These are phyloP conservation scores for Sclerotinia glacialis DNA, from an alignment of 2,329 filamentous ascomycete genomes.

Conservation along the genomic window DNA sequence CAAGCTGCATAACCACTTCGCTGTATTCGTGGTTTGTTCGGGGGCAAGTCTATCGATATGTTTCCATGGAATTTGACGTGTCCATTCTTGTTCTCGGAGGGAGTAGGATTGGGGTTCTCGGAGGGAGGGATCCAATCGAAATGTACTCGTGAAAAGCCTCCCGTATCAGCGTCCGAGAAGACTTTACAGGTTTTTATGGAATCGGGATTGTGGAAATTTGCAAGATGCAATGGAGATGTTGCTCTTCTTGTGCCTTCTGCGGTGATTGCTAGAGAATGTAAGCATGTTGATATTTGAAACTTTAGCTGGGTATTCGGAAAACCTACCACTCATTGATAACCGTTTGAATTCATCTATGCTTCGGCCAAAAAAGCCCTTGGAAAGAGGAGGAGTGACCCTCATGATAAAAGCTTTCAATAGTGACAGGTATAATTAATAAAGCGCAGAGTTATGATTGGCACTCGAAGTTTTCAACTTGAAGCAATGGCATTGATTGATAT, in stretches of 20 bases:
- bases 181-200: slow-evolving; percentile 60
- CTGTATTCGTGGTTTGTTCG: slow-evolving; percentile 68
- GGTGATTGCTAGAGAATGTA: slow-evolving; percentile 54
- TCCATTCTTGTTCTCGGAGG: slow-evolving; percentile 42
- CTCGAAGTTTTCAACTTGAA: not conserved
- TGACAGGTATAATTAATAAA: slow-evolving; percentile 1
- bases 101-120: slow-evolving; percentile 26
- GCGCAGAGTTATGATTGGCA: not conserved
- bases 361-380: slow-evolving; percentile 55
- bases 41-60: slow-evolving; percentile 83
- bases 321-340: slow-evolving; percentile 53
- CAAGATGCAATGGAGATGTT: slow-evolving; percentile 60
- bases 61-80: slow-evolving; percentile 82
- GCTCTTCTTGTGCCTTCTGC: slow-evolving; percentile 67
- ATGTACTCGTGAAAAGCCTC: slow-evolving; percentile 74
- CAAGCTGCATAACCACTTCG: slow-evolving; percentile 87
- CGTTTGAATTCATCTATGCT: slow-evolving; percentile 60
- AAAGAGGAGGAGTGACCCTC: slow-evolving; percentile 47
- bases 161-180: slow-evolving; percentile 84
- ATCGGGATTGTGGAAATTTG: slow-evolving; percentile 56
- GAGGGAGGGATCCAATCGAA: slow-evolving; percentile 52
- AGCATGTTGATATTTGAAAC: slow-evolving; percentile 25
- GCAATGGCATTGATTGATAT: not conserved
- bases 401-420: slow-evolving; percentile 40
- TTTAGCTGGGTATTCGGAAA: not conserved